A percentile compares a stretch with the other conserved stretches of the same genome.
These are phyloP conservation scores for Hirschioporus abietinus DNA, from an alignment of 768 basidiomycete species.

Conservation along the genomic window DNA sequence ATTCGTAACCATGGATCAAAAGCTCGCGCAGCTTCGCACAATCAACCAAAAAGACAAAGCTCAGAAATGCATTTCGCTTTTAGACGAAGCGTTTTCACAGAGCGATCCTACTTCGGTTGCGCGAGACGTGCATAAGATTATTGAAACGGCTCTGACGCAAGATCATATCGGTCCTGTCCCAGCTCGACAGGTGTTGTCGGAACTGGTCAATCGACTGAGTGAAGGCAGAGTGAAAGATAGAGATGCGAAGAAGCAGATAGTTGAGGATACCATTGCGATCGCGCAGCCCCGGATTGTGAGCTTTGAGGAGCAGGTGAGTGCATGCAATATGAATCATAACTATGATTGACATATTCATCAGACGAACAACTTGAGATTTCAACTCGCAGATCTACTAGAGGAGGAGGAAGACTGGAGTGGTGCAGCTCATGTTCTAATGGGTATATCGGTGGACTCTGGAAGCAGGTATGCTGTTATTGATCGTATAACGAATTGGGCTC, in stretches of 20 bases:
- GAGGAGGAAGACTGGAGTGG: constrained; percentile 90
- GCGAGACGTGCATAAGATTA: constrained; percentile 60
- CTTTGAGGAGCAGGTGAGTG: constrained; percentile 89
- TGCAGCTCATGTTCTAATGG: constrained; percentile 88
- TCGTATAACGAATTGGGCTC: constrained; percentile 5
- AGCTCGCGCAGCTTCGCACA: constrained; percentile 53
- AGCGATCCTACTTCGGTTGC: constrained; percentile 39
- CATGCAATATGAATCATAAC: background rate
- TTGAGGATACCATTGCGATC: constrained; percentile 66
- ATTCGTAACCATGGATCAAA: constrained; percentile 51
- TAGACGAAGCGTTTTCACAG: constrained; percentile 59
- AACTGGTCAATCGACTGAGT: constrained; percentile 68
- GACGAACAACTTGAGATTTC: constrained; percentile 79
- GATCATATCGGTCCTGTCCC: constrained; percentile 82
- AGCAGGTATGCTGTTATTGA: constrained; percentile 53
- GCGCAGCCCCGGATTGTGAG: constrained; percentile 79
- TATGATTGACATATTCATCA: constrained; percentile 26
- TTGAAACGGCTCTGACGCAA: constrained; percentile 79
- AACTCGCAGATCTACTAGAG: constrained; percentile 89
- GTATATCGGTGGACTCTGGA: constrained; percentile 86
- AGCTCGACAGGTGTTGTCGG: constrained; percentile 80
- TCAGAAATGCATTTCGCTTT: constrained; percentile 62
- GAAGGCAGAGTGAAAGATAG: constrained; percentile 48
- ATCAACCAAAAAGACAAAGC: constrained; percentile 85
- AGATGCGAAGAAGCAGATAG: constrained; percentile 62